Evolutionary conservation across 345 rosid species (phyloP), one percentile per base, ranked within the genome.

Genomic region (Populus deltoides): DNA sequence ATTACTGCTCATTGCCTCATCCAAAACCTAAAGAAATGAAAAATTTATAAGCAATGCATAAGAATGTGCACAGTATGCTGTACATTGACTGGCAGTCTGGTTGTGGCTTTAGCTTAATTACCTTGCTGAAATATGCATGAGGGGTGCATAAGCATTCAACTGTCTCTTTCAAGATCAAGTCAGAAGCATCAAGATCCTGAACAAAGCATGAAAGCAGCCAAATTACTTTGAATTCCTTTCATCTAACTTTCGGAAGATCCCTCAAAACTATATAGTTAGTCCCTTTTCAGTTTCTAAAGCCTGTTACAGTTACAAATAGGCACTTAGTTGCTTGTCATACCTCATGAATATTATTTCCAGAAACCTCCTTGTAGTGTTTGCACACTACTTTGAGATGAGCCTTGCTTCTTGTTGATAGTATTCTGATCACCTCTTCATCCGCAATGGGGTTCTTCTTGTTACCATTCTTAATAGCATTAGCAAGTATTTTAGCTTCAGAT

Each of bases 371-470:
- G 84, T 88, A 96, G 66, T 86, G 82, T 70, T 86, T 78, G 72
- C 74, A 88, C 4, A 90, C 76, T 51, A 83, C 85, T 83, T 79
- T 80, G 76, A 93, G 89, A 87, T 90, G 97, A 51, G 71, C 87
- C 82, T 87, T 93, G 94, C 98, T 96, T 79, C 99, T 87, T 49
- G 98, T 90, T 27, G 95, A 36, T 38, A 96, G 83, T 66, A 96
- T 88, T 83, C 92, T 86, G 27, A 93, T 80, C 49, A 89, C 84
- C 49, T 93, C 94, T 33, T 92, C 98, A 29, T 89, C 90, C 39
- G 87, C 92, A 1, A 87, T 31, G 3, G 47, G 82, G 47, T 81
- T 80, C 74, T 57, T 86, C 81, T 68, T 86, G 49, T 25, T 83
- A 7, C 70, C 87, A 78, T 81, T 85, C 81, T 81, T 85, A 67